Evolutionary conservation across 2,329 filamentous ascomycete genomes (phyloP).

Genomic region (Exophiala spinifera): DNA sequence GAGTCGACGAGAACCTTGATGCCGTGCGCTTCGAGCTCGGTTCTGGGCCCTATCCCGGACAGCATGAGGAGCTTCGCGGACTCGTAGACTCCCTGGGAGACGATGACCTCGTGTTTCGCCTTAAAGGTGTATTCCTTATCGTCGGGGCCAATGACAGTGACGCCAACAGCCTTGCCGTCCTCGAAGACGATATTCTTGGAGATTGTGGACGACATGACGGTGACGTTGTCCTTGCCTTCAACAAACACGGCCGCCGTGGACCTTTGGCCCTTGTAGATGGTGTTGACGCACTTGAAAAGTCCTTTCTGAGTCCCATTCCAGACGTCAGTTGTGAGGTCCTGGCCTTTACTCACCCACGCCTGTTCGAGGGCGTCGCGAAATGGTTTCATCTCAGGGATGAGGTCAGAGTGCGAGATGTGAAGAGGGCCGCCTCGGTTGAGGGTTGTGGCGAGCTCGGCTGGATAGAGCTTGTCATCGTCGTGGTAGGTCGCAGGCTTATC

Average conservation of each 20-base stretch:
- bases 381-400: constrained; percentile 50
- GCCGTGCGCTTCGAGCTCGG: constrained; percentile 51
- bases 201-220: constrained; percentile 47
- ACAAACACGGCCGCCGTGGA: constrained; percentile 53
- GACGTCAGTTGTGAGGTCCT: constrained; percentile 53
- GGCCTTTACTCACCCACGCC: constrained; percentile 55
- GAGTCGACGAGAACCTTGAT: constrained; percentile 56
- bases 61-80: constrained; percentile 64
- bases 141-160: constrained; percentile 45
- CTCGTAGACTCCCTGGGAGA: constrained; percentile 57
- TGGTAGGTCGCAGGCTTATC: constrained; percentile 58
- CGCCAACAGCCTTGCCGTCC: constrained; percentile 43
- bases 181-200: constrained; percentile 57
- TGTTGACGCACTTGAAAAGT: constrained; percentile 53
- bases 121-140: constrained; percentile 46
- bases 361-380: constrained; percentile 44
- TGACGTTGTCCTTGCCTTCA: constrained; percentile 54
- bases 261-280: constrained; percentile 57
- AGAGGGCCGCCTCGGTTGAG: constrained; percentile 53
- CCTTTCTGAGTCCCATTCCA: constrained; percentile 56
- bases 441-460: constrained; percentile 49
- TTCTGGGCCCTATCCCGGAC: constrained; percentile 57
- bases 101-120: constrained; percentile 50
- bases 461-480: constrained; percentile 51
- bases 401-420: constrained; percentile 53